These are phyloP conservation scores for Sutorius eximius DNA, from an alignment of 1,284 basidiomycete genomes.

Conservation along the genomic window DNA sequence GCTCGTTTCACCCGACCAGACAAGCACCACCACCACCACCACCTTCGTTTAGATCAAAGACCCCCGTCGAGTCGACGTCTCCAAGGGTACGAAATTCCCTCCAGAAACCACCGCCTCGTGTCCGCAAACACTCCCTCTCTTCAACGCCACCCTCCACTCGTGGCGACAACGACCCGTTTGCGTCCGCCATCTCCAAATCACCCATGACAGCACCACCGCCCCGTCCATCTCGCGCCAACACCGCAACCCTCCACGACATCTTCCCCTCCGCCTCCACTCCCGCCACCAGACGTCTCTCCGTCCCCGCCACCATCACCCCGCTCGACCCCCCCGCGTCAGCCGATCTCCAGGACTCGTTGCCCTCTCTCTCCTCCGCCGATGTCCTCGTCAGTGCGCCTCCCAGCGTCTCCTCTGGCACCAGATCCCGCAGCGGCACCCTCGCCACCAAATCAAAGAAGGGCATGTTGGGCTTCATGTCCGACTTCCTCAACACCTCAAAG, in stretches of 20 bases:
- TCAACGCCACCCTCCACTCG: constrained; percentile 30
- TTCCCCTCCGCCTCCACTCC: constrained; percentile 40
- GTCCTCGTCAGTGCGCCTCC: constrained; percentile 17
- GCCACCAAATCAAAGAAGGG: constrained; percentile 68
- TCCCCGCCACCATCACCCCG: constrained; percentile 39
- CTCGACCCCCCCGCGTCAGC: constrained; percentile 43
- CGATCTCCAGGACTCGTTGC: constrained; percentile 47
- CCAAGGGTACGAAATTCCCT: constrained; percentile 52
- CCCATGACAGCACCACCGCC: constrained; percentile 55
- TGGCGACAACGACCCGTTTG: constrained; percentile 60
- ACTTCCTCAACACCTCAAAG: constrained; percentile 79
- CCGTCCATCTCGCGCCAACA: constrained; percentile 78
- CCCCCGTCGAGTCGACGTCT: constrained; percentile 34
- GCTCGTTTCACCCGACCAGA: constrained; percentile 43
- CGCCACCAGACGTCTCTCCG: constrained; percentile 53
- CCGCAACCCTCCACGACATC: constrained; percentile 73
- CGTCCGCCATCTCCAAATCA: constrained; percentile 15
- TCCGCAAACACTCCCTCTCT: constrained; percentile 51
- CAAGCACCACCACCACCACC: constrained; percentile 59
- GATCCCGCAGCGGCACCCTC: constrained; percentile 66
- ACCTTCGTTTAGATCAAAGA: constrained; percentile 40
- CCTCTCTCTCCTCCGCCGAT: constrained; percentile 36
- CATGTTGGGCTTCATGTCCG: constrained; percentile 75
- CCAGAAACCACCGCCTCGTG: constrained; percentile 54
- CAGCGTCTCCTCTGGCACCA: constrained; percentile 37